Conservation (phyloP, 2,329 filamentous ascomycete species). For the Arthroderma sp. region DNA sequence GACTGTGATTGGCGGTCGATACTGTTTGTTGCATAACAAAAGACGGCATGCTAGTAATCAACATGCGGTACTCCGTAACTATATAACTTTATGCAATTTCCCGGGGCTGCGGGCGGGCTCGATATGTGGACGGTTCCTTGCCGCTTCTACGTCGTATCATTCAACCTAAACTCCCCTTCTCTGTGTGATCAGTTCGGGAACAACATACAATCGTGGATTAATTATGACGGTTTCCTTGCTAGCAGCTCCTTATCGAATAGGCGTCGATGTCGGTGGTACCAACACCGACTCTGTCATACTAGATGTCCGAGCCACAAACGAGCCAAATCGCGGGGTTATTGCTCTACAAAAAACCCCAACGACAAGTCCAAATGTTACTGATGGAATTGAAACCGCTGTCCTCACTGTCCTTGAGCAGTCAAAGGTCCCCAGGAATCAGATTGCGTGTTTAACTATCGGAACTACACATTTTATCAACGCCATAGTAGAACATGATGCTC, state of each 20-base stretch:
- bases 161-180: background rate
- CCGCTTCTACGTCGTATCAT: background rate
- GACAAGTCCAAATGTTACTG: conserved; percentile 32
- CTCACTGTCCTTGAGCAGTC: conserved; percentile 26
- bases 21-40: background rate
- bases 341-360: conserved; percentile 29
- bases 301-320: conserved; percentile 19
- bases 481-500: conserved; percentile 39
- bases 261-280: conserved; percentile 31
- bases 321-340: conserved; percentile 21
- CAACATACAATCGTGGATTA: background rate
- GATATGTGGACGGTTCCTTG: background rate
- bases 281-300: conserved; percentile 28
- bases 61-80: background rate
- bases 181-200: too few relatives aligned
- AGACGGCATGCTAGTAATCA: background rate
- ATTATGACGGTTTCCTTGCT: background rate
- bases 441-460: conserved; percentile 40
- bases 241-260: conserved; percentile 17
- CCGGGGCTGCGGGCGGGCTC: background rate
- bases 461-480: conserved; percentile 45
- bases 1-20: background rate
- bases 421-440: conserved; percentile 21
- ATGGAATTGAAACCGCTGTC: conserved; percentile 32
- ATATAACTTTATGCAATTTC: background rate